phyloP scores from a whole-genome alignment of 192 early-diverging fungal species.

The Linnemannia exigua region DNA sequence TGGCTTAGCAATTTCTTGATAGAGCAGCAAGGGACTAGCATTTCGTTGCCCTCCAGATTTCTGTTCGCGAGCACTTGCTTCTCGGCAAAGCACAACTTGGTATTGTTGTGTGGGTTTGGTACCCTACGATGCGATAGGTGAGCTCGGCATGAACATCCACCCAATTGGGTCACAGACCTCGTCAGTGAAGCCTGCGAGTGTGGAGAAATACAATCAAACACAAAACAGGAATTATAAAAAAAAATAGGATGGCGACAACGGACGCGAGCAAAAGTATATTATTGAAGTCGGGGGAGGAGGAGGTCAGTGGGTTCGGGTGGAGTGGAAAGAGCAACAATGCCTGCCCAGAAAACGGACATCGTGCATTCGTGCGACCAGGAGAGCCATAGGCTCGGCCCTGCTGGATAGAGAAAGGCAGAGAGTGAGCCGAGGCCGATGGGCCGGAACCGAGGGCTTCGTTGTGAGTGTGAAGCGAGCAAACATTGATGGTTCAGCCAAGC shows the following conservation, averaged over 20 bases:
- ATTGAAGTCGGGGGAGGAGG: no score
- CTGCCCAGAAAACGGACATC: neutral
- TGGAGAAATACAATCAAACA: neutral
- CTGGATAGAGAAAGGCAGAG: neutral
- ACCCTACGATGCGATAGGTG: neutral
- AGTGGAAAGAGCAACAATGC: neutral
- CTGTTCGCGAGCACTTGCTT: no score
- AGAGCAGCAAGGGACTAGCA: no score
- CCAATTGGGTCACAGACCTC: neutral
- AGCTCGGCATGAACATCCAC: neutral
- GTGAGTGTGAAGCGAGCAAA: neutral
- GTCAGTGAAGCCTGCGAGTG: neutral
- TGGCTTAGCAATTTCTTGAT: neutral
- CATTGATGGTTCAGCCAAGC: neutral
- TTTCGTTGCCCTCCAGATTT: neutral
- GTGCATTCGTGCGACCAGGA: neutral
- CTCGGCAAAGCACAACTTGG: no score
- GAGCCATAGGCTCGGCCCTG: neutral
- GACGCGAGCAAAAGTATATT: neutral
- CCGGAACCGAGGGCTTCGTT: neutral
- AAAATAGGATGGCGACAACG: neutral
- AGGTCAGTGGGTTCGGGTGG: neutral
- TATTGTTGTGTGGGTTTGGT: neutral
- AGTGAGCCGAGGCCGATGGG: conserved; percentile 1
- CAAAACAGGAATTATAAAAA: neutral